Conservation (phyloP, 768 basidiomycete species). For the Tylopilus intermedius region DNA sequence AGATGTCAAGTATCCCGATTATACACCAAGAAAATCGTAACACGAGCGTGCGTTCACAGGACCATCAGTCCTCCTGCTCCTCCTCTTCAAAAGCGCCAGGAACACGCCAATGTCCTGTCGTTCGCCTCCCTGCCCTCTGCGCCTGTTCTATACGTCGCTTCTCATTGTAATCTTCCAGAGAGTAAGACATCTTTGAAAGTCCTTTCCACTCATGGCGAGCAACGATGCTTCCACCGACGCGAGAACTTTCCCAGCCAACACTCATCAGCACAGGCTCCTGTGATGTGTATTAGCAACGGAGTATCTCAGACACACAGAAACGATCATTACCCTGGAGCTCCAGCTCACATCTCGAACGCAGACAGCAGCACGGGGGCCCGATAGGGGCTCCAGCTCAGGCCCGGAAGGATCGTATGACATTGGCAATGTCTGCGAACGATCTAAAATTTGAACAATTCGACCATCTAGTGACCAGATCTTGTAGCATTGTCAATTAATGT, state of each 20-base stretch:
- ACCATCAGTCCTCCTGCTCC: slow-evolving; percentile 11
- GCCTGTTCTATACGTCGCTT: slow-evolving; percentile 37
- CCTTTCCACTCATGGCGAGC: slow-evolving; percentile 98
- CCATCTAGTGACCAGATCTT: slow-evolving; percentile 97
- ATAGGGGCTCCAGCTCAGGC: slow-evolving; percentile 38
- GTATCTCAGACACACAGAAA: background rate
- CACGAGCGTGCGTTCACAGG: background rate
- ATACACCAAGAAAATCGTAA: too few species aligned
- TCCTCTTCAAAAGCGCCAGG: slow-evolving; percentile 29
- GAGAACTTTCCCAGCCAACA: slow-evolving; percentile 75
- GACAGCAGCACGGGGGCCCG: slow-evolving; percentile 30
- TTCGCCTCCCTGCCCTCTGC: slow-evolving; percentile 20
- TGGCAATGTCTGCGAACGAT: slow-evolving; percentile 69
- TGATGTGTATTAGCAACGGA: background rate
- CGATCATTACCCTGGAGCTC: slow-evolving; percentile 67
- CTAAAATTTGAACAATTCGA: slow-evolving; percentile 72
- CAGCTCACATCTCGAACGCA: slow-evolving; percentile 95
- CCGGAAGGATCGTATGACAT: slow-evolving; percentile 71
- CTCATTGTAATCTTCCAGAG: slow-evolving; percentile 73
- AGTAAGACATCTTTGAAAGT: slow-evolving; percentile 60
- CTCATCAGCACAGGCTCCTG: slow-evolving; percentile 90
- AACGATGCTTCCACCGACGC: slow-evolving; percentile 61
- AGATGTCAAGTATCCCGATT: too few species aligned
- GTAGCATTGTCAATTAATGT: background rate
- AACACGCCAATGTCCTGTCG: slow-evolving; percentile 11